Base-by-base conservation (phyloP, 306 rosid species). In the Erythrophleum fordii region DNA sequence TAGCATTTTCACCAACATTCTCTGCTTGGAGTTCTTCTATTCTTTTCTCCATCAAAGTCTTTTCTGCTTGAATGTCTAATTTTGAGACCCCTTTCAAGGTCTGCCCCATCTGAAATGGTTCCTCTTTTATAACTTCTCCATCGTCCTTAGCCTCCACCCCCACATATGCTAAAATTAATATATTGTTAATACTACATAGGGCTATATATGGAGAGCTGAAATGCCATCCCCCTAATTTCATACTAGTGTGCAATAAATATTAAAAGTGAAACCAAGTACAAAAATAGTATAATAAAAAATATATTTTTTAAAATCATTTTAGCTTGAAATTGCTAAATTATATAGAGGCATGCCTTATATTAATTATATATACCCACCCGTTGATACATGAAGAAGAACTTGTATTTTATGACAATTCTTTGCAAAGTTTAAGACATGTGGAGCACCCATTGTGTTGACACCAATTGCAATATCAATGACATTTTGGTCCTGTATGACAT, bases 11-110 rank as follows among this genome's bases (percentile, higher is more conserved):
- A 14, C 31, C 42, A 11, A 46, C 52, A 17, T 69, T 51, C 1
- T 59, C 70, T 45, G 25, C 48, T 72, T 2, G 42, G 45, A 87
- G 82, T 23, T 60, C 73, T 0, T 68, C 22, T n/a, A 87, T 0
- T 69, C 73, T 83, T 35, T 69, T 34, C 17, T 77, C 73, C 51
- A 85, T 56, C 34, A 83, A 4, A 6, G 64, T 37, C 55, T 65
- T 83, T 78, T 89, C 86, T 2, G 11, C 42, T 5, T 72, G 29
- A 64, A 87, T 76, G 52, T 87, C 83, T 45, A 89, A 80, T 28
- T 7, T 11, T 23, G 71, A 35, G 4, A 16, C 8, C 6, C 77
- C 80, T 1, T 82, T 58, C 0, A 48, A 41, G 4, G 46, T 73
- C 3, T 61, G 67, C 20, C 69, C 82, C 84, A 73, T 83, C 28